A percentile compares a stretch with the other conserved stretches of the same genome.
phyloP scores from a whole-genome alignment of 2,329 filamentous ascomycete species.

The Exophiala sp. region DNA sequence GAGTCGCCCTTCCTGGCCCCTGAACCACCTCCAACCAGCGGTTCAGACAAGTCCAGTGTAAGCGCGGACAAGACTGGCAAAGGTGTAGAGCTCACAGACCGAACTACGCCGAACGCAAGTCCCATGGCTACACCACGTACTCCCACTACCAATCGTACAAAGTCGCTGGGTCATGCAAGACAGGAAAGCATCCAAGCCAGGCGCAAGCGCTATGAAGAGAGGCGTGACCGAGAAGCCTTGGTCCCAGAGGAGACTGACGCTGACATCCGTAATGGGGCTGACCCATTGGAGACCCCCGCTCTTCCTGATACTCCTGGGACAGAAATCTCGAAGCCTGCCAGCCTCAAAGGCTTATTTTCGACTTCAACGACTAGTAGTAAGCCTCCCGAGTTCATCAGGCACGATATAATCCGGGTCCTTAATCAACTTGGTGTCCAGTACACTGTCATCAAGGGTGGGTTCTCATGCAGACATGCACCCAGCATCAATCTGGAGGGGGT shows the following conservation, averaged over 20 bases:
- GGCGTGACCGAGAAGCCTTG: slow-evolving; percentile 59
- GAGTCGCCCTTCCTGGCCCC: slow-evolving; percentile 49
- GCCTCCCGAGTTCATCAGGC: slow-evolving; percentile 76
- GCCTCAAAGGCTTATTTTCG: slow-evolving; percentile 92
- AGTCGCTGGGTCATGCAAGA: slow-evolving; percentile 83
- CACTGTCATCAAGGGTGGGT: slow-evolving; percentile 87
- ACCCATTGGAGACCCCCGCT: slow-evolving; percentile 47
- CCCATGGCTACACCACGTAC: slow-evolving; percentile 53
- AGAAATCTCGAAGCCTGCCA: slow-evolving; percentile 81
- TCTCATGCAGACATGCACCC: slow-evolving; percentile 80
- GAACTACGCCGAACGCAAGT: slow-evolving; percentile 51
- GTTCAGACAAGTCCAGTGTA: slow-evolving; percentile 69
- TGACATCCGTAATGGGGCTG: slow-evolving; percentile 61
- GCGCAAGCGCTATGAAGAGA: slow-evolving; percentile 67
- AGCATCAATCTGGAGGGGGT: slow-evolving; percentile 83
- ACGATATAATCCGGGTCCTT: slow-evolving; percentile 86
- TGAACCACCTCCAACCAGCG: slow-evolving; percentile 71
- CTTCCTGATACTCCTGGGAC: slow-evolving; percentile 56
- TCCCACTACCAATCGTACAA: slow-evolving; percentile 66
- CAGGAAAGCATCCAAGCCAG: slow-evolving; percentile 90
- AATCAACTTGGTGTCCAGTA: slow-evolving; percentile 87
- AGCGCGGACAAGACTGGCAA: slow-evolving; percentile 40
- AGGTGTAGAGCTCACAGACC: slow-evolving; percentile 43
- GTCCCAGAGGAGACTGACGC: slow-evolving; percentile 88
- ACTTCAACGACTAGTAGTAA: slow-evolving; percentile 95